phyloP scores from a whole-genome alignment of 2,329 filamentous ascomycete genomes.

The Aspergillus transmontanensis region DNA sequence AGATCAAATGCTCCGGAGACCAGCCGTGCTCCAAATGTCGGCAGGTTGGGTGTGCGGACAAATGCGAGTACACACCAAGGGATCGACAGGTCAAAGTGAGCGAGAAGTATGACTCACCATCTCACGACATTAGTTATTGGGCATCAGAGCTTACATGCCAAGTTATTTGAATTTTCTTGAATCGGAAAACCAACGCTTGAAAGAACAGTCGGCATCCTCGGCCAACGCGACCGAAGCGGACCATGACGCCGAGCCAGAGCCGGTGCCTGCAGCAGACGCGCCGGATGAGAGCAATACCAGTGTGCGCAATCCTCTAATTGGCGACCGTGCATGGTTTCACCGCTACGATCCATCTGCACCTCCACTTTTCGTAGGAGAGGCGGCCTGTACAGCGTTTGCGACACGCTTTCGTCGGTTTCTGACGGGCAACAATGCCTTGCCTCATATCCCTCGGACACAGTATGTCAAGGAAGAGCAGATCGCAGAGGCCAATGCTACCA shows the following conservation, averaged over 20 bases:
- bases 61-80: conserved; percentile 45
- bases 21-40: conserved; percentile 47
- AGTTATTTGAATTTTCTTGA: conserved; percentile 39
- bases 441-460: conserved; percentile 38
- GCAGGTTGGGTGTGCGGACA: conserved; percentile 37
- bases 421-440: conserved; percentile 32
- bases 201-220: conserved; percentile 32
- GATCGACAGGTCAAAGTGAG: conserved; percentile 47
- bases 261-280: conserved; percentile 23
- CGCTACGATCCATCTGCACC: conserved; percentile 38
- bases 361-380: conserved; percentile 43
- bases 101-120: conserved; percentile 30
- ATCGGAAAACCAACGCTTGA: conserved; percentile 36
- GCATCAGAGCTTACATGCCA: conserved; percentile 12
- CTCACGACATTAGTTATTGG: neutral
- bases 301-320: conserved; percentile 37
- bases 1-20: conserved; percentile 52
- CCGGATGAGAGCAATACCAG: conserved; percentile 31
- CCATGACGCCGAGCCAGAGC: conserved; percentile 17
- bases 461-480: conserved; percentile 37
- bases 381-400: conserved; percentile 44
- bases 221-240: conserved; percentile 27
- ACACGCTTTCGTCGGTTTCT: conserved; percentile 42
- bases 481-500: conserved; percentile 29
- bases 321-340: conserved; percentile 42